phyloP scores from a whole-genome alignment of 139 green algal species.

The Desmodesmus armatus region DNA sequence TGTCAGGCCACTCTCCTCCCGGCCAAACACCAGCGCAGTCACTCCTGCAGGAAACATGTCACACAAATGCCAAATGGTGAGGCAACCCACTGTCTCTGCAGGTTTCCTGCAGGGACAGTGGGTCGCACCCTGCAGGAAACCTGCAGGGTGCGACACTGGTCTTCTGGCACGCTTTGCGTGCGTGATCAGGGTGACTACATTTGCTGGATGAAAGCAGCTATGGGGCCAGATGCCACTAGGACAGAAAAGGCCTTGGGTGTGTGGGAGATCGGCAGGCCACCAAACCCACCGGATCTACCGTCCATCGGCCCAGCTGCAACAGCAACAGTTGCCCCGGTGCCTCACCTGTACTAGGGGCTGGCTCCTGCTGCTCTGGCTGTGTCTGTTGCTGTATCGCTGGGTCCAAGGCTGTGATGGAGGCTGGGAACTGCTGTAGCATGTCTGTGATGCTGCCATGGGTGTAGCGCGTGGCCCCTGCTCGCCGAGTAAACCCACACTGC shows the following conservation, averaged over 20 bases:
- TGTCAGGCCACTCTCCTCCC: conserved; percentile 79
- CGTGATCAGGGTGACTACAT: no score
- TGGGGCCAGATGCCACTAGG: no score
- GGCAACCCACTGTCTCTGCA: no score
- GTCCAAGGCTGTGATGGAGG: conserved; percentile 39
- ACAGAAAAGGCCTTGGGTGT: background rate
- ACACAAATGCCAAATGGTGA: background rate
- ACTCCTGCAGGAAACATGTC: background rate
- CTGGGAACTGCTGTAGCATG: conserved; percentile 47
- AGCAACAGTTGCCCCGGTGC: no score
- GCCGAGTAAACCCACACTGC: conserved; percentile 71
- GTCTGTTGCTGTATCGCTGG: background rate
- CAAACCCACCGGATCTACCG: background rate
- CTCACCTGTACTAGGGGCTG: background rate
- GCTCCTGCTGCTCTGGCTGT: conserved; percentile 6
- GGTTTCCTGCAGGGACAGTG: no score
- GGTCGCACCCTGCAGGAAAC: no score
- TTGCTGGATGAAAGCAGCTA: no score
- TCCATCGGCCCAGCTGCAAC: no score
- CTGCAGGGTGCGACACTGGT: no score
- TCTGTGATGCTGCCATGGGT: conserved; percentile 53
- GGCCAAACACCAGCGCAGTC: conserved; percentile 81
- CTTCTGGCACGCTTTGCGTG: no score
- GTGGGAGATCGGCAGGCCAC: background rate
- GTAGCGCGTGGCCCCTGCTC: conserved; percentile 56